phyloP scores from a whole-genome alignment of 2,329 filamentous ascomycete species.

The Nothophoma quercina region DNA sequence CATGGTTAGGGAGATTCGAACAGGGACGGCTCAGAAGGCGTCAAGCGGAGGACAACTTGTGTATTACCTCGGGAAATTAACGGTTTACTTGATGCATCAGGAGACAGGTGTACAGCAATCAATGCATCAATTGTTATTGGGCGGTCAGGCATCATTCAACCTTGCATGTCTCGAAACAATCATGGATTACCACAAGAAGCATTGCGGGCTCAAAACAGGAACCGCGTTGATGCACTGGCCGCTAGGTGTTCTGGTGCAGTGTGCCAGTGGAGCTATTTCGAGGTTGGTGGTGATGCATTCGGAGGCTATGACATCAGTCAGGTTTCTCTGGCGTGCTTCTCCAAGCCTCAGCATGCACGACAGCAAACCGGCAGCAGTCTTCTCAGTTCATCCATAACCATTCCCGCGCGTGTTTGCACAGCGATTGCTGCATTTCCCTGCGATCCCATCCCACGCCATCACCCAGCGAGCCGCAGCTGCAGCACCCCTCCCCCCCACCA shows the following conservation, averaged over 20 bases:
- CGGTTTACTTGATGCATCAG: not conserved
- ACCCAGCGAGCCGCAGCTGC: not conserved
- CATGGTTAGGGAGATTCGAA: not conserved
- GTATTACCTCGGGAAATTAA: not conserved
- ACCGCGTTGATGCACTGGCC: conserved; percentile 9
- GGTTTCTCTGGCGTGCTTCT: conserved; percentile 6
- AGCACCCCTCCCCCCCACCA: conserved; percentile 30
- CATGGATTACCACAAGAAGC: not conserved
- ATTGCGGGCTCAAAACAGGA: conserved; percentile 7
- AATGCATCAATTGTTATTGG: not conserved
- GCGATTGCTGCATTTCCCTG: not conserved
- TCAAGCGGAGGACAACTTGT: not conserved
- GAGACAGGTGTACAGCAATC: conserved; percentile 3
- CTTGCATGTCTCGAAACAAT: conserved; percentile 4
- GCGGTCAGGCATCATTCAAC: not conserved
- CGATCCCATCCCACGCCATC: not conserved
- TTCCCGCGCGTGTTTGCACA: not conserved
- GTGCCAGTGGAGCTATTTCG: conserved; percentile 3
- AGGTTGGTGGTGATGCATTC: conserved; percentile 13
- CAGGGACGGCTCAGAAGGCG: not conserved
- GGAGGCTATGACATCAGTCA: conserved; percentile 18
- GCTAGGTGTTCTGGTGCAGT: conserved; percentile 4
- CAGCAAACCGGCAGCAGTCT: conserved; percentile 2
- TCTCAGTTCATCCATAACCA: not conserved
- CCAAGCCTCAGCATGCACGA: conserved; percentile 3